Conservation (phyloP, 208 protist species). For the Leishmania braziliensis region DNA sequence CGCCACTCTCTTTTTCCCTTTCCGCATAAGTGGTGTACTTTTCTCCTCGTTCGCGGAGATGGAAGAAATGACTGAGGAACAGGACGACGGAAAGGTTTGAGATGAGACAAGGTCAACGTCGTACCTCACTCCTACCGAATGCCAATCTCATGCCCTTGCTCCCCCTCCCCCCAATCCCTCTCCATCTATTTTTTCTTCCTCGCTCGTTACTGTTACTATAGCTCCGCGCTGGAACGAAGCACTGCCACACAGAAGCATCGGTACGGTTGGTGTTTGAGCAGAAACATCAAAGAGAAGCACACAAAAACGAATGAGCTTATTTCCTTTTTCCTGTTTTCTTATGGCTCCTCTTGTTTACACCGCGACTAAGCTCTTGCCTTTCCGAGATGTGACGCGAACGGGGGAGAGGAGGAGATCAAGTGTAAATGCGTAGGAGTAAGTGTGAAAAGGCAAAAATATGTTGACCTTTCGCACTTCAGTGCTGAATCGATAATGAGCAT, state of each 20-base stretch:
- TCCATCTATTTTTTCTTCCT: constrained; percentile 6
- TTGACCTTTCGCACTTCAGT: not conserved
- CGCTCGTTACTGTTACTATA: not conserved
- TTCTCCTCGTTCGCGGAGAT: not conserved
- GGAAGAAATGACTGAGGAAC: not conserved
- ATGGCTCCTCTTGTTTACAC: not conserved
- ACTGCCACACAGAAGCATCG: not conserved
- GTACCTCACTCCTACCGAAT: constrained; percentile 20
- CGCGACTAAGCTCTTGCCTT: not conserved
- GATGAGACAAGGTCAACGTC: constrained; percentile 42
- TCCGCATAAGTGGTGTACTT: not conserved
- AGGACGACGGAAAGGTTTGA: constrained; percentile 5
- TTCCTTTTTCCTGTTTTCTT: not conserved
- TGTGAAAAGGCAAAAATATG: not conserved
- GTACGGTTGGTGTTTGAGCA: not conserved
- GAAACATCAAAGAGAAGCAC: constrained; percentile 6
- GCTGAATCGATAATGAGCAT: not conserved
- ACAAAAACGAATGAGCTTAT: not conserved
- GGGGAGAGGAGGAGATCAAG: not conserved
- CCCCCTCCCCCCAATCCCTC: not conserved
- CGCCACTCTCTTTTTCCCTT: not conserved
- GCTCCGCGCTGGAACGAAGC: not conserved
- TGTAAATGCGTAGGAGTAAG: not conserved
- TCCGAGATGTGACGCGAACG: not conserved
- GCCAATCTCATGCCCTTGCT: not conserved